Base-by-base conservation (phyloP, 2,329 filamentous ascomycete species). In the Tolypocladium tropicale region DNA sequence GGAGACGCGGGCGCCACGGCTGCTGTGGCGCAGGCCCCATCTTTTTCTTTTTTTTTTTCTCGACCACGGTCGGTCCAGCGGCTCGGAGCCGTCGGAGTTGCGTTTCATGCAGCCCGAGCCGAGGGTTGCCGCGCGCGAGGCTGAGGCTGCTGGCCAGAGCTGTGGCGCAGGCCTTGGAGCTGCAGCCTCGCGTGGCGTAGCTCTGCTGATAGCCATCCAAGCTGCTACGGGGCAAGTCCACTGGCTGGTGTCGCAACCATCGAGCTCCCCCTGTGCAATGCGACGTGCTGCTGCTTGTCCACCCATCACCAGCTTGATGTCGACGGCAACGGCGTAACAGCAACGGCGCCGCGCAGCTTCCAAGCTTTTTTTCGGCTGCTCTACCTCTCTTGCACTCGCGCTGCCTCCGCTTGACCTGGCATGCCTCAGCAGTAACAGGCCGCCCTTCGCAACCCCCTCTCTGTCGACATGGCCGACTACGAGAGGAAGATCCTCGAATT, bases 401-500 rank as follows among this genome's bases (percentile, higher is more conserved):
- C 46, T 49, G 46, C 46, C 6, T 21, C 18, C 18, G 28, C 9
- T 21, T 9, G 46, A 50, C 18, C 14, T 50, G n/a, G 46, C 53
- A 55, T 55, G 46, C 25, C 16, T 16, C 53, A 18, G 18, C 32
- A 33, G 4, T 49, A 14, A 51, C 46, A 6, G 28, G 21, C 53
- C 52, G 36, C 43, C 18, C 50, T 30, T 30, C 7, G 49, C 30
- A 23, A 30, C 49, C 51, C 32, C 51, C 30, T 49, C 49, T 55
- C 46, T 50, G n/a, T 53, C 63, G 71, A 59, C 61, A 82, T 82
- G 86, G 80, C 84, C 60, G 89, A 94, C 66, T 82, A 85, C 65
- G 87, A 94, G 67, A 79, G 85, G 59, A 84, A 82, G 50, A 83
- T 97, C 55, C 83, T 94, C 65, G 91, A 91, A 64, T 91, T 95